Evolutionary conservation across 2,329 filamentous ascomycete species (phyloP).

Genomic region (Exophiala aquamarina): DNA sequence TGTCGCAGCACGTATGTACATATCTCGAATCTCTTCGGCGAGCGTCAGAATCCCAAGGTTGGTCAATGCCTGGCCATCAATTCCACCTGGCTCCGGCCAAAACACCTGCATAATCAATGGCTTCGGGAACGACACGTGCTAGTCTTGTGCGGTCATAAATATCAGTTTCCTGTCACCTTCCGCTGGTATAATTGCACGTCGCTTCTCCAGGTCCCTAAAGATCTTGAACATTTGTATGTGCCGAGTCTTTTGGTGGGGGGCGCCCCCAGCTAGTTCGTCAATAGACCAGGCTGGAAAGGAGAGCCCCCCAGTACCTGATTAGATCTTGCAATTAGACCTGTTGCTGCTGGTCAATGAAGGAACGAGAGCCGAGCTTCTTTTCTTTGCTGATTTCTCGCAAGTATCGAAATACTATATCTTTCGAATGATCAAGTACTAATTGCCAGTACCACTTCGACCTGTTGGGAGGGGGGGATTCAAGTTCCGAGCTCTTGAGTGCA

Average conservation of each 20-base stretch:
- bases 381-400: slow-evolving; percentile 52
- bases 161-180: slow-evolving; percentile 32
- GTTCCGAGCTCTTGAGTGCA: too few species aligned
- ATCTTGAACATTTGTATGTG: slow-evolving; percentile 40
- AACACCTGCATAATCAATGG: slow-evolving; percentile 41
- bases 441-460: slow-evolving; percentile 26
- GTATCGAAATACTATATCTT: slow-evolving; percentile 52
- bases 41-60: slow-evolving; percentile 33
- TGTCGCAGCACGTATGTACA: slow-evolving; percentile 13
- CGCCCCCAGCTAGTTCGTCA: slow-evolving; percentile 57
- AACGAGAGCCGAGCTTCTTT: slow-evolving; percentile 35
- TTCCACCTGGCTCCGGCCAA: slow-evolving; percentile 43
- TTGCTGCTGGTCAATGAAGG: too few species aligned
- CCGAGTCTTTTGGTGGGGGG: slow-evolving; percentile 48
- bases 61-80: slow-evolving; percentile 35
- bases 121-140: slow-evolving; percentile 36
- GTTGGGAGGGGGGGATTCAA: too few species aligned
- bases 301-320: slow-evolving; percentile 55
- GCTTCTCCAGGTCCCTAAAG: slow-evolving; percentile 37
- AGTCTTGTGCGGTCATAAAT: slow-evolving; percentile 39
- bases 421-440: slow-evolving; percentile 54
- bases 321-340: too few species aligned
- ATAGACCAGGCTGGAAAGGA: slow-evolving; percentile 57
- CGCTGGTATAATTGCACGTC: slow-evolving; percentile 34
- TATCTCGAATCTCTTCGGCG: slow-evolving; percentile 38